A percentile compares a stretch with the other conserved stretches of the same genome.
Conservation (phyloP, 106 monocot genomes). For the Phalaenopsis aphrodite region DNA sequence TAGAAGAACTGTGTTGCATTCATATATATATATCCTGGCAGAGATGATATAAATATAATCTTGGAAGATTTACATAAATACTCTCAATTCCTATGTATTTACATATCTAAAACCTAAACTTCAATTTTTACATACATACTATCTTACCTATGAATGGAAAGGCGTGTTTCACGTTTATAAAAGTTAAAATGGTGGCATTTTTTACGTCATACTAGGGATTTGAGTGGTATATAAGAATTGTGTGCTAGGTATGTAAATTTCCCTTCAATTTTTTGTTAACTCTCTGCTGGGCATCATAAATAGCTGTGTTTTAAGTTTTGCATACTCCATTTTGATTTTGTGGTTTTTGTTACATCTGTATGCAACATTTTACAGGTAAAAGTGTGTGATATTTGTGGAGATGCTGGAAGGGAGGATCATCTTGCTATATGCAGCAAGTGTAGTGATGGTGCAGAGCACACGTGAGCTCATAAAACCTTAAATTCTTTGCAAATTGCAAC, state of each 20-base stretch:
- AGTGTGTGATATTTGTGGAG: constrained; percentile 94
- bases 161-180: too few species aligned
- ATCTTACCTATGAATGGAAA: too few species aligned
- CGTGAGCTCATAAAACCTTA: constrained; percentile 30
- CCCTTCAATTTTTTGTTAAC: background rate
- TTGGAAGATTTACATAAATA: too few species aligned
- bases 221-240: too few species aligned
- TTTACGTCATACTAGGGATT: too few species aligned
- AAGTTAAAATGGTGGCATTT: too few species aligned
- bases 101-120: too few species aligned
- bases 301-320: background rate
- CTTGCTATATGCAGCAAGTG: constrained; percentile 75
- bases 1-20: too few species aligned
- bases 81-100: too few species aligned
- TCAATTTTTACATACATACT: too few species aligned
- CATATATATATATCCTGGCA: too few species aligned
- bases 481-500: background rate
- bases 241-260: too few species aligned
- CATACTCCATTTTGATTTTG: background rate
- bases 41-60: background rate
- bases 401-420: constrained; percentile 68
- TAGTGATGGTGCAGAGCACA: constrained; percentile 91
- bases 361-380: constrained; percentile 44
- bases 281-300: background rate
- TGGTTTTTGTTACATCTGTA: background rate